These are phyloP conservation scores for Thermoascus crustaceus DNA, from an alignment of 2,329 filamentous ascomycete species.

Conservation along the genomic window DNA sequence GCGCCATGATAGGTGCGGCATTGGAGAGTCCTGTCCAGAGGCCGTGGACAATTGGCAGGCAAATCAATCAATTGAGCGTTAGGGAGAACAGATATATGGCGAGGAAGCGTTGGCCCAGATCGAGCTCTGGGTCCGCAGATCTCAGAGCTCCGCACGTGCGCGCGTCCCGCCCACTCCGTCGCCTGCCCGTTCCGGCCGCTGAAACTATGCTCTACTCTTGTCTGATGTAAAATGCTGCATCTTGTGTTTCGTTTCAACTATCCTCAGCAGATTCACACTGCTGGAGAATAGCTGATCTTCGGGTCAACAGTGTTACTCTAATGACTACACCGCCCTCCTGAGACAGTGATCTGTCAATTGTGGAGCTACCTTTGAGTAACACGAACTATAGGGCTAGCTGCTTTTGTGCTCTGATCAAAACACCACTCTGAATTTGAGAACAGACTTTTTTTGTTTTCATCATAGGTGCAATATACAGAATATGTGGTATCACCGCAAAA, in stretches of 20 bases:
- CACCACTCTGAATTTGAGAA: neutral
- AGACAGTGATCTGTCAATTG: too few relatives aligned
- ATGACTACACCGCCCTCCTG: too few relatives aligned
- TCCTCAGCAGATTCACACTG: neutral
- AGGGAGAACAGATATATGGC: neutral
- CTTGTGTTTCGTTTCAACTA: too few relatives aligned
- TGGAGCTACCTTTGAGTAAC: too few relatives aligned
- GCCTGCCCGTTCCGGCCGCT: neutral
- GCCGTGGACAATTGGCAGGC: neutral
- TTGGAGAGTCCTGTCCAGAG: neutral
- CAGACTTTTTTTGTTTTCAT: neutral
- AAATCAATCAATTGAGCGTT: constrained; percentile 2
- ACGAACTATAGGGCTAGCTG: too few relatives aligned
- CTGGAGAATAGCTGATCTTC: too few relatives aligned
- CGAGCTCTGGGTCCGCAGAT: constrained; percentile 6
- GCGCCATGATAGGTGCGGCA: constrained; percentile 22
- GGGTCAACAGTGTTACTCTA: too few relatives aligned
- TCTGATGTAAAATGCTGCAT: too few relatives aligned
- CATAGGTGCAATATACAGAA: neutral
- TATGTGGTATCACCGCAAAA: neutral
- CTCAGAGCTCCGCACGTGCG: constrained; percentile 17
- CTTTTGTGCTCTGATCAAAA: too few relatives aligned
- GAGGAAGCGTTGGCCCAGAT: neutral
- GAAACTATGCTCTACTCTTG: too few relatives aligned
- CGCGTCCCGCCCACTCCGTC: constrained; percentile 4